Conservation (phyloP, 805 yeast genomes). For the Metschnikowia vanudenii region DNA sequence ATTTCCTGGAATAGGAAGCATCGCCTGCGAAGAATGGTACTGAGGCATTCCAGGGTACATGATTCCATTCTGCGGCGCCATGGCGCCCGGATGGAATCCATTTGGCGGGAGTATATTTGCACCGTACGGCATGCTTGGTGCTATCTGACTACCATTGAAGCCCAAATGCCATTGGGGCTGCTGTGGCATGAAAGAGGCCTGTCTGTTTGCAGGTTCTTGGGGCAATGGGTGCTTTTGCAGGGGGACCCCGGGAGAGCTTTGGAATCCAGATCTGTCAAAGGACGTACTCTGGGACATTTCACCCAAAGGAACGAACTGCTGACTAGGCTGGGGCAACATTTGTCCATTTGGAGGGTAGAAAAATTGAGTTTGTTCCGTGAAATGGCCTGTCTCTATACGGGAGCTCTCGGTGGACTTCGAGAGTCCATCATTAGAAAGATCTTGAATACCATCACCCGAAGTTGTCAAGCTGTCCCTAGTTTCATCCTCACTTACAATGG, state of each 20-base stretch:
- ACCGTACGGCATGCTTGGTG: conserved; percentile 1
- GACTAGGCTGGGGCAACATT: not conserved
- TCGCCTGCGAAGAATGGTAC: conserved; percentile 2
- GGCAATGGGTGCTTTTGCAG: not conserved
- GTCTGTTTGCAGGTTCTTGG: not conserved
- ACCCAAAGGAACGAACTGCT: not conserved
- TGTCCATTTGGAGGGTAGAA: not conserved
- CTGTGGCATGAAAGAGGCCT: conserved; percentile 1
- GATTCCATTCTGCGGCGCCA: conserved; percentile 3
- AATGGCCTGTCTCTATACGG: conserved; percentile 1
- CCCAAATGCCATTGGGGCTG: conserved; percentile 10
- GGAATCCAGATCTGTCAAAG: conserved; percentile 1
- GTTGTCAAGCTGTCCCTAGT: conserved; percentile 8
- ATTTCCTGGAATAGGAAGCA: conserved; percentile 1
- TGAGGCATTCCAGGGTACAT: conserved; percentile 6
- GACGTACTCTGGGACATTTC: not conserved
- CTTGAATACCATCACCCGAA: conserved; percentile 4
- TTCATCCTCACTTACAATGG: conserved; percentile 17
- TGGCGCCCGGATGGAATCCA: conserved; percentile 1
- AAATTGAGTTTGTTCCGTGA: not conserved
- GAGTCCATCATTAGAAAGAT: conserved; percentile 4
- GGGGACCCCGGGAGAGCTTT: not conserved
- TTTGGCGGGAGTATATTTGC: not conserved
- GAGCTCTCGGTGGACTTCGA: conserved; percentile 12
- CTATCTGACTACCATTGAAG: not conserved